These are phyloP conservation scores for Nakaseomyces sp. DNA, from an alignment of 1,139 yeast species.

Conservation along the genomic window DNA sequence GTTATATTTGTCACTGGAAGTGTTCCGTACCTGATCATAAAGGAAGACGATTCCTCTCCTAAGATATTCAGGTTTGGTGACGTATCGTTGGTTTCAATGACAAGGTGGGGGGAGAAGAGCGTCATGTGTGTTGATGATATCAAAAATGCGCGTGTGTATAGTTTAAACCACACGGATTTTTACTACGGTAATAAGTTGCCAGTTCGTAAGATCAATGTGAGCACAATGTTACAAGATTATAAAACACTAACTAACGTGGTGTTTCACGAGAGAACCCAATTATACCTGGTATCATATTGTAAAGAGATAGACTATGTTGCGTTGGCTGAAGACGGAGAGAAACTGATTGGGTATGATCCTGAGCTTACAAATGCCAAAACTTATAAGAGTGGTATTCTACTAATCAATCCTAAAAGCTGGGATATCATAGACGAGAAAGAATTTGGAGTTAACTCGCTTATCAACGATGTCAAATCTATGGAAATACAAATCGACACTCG, in stretches of 20 bases:
- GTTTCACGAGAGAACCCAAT: conserved; percentile 62
- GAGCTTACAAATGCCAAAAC: conserved; percentile 44
- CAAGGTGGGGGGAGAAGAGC: conserved; percentile 29
- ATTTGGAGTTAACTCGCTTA: conserved; percentile 59
- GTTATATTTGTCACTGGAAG: conserved; percentile 69
- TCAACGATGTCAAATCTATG: conserved; percentile 32
- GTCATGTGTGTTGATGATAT: conserved; percentile 64
- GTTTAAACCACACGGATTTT: conserved; percentile 32
- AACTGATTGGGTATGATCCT: conserved; percentile 51
- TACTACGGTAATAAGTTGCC: conserved; percentile 62
- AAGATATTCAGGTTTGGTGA: conserved; percentile 61
- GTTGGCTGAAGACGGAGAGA: conserved; percentile 66
- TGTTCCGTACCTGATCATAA: conserved; percentile 59
- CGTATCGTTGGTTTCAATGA: conserved; percentile 52
- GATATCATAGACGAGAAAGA: conserved; percentile 61
- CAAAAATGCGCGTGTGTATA: conserved; percentile 64
- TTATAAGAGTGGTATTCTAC: conserved; percentile 51
- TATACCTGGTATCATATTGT: conserved; percentile 59
- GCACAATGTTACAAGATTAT: conserved; percentile 36
- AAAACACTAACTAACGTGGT: conserved; percentile 62
- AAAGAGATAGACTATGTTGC: conserved; percentile 55
- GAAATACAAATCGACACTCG: conserved; percentile 36
- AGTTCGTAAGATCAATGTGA: conserved; percentile 38
- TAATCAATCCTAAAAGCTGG: conserved; percentile 74
- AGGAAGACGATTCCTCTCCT: conserved; percentile 57